A percentile compares a stretch with the other conserved stretches of the same genome.
Conservation (phyloP, 1,139 yeast species). For the Yamadazyma diospyri region DNA sequence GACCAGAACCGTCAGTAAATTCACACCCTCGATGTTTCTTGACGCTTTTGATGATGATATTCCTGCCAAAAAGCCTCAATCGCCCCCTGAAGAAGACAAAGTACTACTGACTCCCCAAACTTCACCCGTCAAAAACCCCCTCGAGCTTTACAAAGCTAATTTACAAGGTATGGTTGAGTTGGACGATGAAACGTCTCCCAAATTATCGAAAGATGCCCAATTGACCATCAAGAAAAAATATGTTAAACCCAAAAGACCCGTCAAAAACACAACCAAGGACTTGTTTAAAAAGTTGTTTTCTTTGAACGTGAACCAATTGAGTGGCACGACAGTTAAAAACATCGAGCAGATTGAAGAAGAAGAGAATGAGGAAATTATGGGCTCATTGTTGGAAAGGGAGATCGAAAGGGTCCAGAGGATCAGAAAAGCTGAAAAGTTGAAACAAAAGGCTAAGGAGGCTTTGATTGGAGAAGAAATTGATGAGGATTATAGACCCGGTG, state of each 20-base stretch:
- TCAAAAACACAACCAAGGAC: constrained; percentile 7
- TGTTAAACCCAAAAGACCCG: constrained; percentile 6
- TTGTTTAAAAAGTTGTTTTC: constrained; percentile 27
- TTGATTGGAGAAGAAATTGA: constrained; percentile 16
- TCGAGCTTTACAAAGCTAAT: constrained; percentile 32
- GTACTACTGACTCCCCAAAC: constrained; percentile 23
- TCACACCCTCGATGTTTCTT: constrained; percentile 32
- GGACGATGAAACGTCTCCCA: constrained; percentile 26
- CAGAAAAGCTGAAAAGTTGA: constrained; percentile 47
- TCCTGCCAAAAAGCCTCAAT: background rate
- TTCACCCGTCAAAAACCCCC: constrained; percentile 36
- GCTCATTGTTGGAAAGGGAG: constrained; percentile 59
- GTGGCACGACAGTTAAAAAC: constrained; percentile 28
- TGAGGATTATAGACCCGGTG: constrained; percentile 21
- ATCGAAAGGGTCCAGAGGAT: constrained; percentile 50
- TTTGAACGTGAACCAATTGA: constrained; percentile 37
- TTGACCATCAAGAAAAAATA: constrained; percentile 35
- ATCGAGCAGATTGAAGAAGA: constrained; percentile 26
- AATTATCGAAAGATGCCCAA: constrained; percentile 36
- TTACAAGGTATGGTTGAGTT: constrained; percentile 14
- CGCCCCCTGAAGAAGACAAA: constrained; percentile 2
- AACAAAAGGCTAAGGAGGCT: constrained; percentile 36
- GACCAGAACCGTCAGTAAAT: constrained; percentile 12
- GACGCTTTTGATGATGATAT: constrained; percentile 24
- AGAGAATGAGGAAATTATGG: constrained; percentile 42